Evolutionary conservation across 305 asterid species (phyloP).

Genomic region (Fraxinus sp.): DNA sequence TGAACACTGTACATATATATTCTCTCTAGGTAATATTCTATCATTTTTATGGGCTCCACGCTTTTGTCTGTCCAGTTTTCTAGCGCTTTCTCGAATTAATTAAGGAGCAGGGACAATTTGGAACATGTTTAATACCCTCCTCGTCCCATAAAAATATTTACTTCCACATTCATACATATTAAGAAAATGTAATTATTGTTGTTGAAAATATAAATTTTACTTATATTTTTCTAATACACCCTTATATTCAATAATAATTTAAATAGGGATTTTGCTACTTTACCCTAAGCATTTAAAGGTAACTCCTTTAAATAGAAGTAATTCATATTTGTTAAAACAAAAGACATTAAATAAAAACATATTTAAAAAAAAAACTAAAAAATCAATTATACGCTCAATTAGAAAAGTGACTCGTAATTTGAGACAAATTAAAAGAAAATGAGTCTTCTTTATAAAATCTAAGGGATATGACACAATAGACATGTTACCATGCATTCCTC

Average conservation of each 20-base stretch:
- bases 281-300: too few relatives aligned
- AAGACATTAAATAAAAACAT: too few relatives aligned
- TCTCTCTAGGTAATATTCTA: not conserved
- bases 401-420: not conserved
- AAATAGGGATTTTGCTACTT: too few relatives aligned
- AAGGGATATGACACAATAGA: not conserved
- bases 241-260: not conserved
- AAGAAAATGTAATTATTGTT: too few relatives aligned
- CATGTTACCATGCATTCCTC: not conserved
- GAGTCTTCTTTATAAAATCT: too few relatives aligned
- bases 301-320: too few relatives aligned
- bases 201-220: too few relatives aligned
- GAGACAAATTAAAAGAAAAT: not conserved
- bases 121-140: not conserved
- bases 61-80: not conserved
- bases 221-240: too few relatives aligned
- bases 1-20: too few relatives aligned
- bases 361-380: too few relatives aligned
- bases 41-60: not conserved
- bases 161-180: too few relatives aligned
- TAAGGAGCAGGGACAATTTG: not conserved
- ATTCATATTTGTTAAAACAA: too few relatives aligned
- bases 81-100: not conserved
- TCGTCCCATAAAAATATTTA: not conserved
- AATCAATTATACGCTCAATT: not conserved